Evolutionary conservation across 768 basidiomycete genomes (phyloP), one percentile per base, ranked within the genome.

Genomic region (Tubosaeta sp.): DNA sequence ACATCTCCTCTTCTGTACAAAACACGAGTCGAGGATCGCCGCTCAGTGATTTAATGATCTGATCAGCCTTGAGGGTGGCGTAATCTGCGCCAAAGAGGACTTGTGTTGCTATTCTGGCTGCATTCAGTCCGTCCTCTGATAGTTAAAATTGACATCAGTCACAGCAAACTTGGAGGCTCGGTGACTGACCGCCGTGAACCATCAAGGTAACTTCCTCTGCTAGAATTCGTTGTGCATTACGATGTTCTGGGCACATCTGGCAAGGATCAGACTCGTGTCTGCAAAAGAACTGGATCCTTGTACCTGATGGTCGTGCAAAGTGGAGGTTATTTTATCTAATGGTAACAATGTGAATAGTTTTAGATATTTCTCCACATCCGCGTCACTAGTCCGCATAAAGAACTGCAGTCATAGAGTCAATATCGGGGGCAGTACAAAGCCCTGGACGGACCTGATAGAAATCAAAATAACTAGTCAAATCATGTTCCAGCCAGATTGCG

Each of bases 401-500:
- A 95, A 98, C 95, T 99, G 43, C 1, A 10, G 24, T 44, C 38
- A 22, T 25, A 14, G 38, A 32, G 19, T 57, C 1, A 54, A 39
- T 3, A 30, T 29, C 13, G 21, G 4, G 24, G 4, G 24, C 24
- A 9, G 18, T 10, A 34, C 6, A 4, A 48, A 35, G 4, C 12
- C 7, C 10, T 25, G 44, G n/a, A 35, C 53, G 29, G 50, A 88
- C 95, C 75, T 99, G 96, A 62, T 97, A 98, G 61, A 99, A 93
- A 56, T 97, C 94, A 58, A 90, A 90, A 18, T 88, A 78, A 56
- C 87, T 90, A 3, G 95, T 98, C 62, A 89, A 66, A 12, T 70
- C 62, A 24, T 79, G 72, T 64, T 96, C 84, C 32, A 99, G 72
- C 90, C 95, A 97, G 1, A 99, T 72, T 2, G 95, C 95, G 60